A percentile compares a stretch with the other conserved stretches of the same genome.
phyloP scores from a whole-genome alignment of 2,329 filamentous ascomycete species.

The Aureobasidium sp. region DNA sequence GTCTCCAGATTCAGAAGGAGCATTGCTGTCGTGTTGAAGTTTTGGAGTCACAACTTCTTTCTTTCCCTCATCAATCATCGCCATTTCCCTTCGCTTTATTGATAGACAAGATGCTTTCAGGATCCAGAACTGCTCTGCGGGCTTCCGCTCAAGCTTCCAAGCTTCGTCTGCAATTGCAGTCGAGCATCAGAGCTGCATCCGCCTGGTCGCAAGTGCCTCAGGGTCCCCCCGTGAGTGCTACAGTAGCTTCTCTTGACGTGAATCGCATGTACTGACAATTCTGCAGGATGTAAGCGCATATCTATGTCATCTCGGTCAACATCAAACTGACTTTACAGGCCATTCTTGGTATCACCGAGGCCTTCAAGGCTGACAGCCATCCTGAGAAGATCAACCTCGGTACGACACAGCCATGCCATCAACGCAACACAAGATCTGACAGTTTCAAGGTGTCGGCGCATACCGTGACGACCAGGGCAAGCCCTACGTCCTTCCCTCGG shows the following conservation, averaged over 20 bases:
- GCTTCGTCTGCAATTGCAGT: conserved; percentile 20
- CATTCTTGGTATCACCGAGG: conserved; percentile 89
- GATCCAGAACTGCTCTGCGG: conserved; percentile 18
- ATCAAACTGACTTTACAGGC: conserved; percentile 34
- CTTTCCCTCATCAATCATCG: background rate
- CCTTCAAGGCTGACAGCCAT: conserved; percentile 95
- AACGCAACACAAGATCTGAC: conserved; percentile 5
- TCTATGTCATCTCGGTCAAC: background rate
- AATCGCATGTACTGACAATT: background rate
- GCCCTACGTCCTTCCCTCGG: conserved; percentile 93
- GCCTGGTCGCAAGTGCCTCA: conserved; percentile 88
- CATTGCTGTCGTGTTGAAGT: conserved; percentile 6
- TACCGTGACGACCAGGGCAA: conserved; percentile 98
- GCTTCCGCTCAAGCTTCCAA: conserved; percentile 18
- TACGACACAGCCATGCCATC: conserved; percentile 34
- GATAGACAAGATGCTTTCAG: conserved; percentile 17
- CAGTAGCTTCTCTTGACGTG: background rate
- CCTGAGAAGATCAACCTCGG: conserved; percentile 96
- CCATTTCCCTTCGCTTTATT: background rate
- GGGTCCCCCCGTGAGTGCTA: conserved; percentile 63
- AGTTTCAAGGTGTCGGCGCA: conserved; percentile 72
- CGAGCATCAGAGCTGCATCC: conserved; percentile 57
- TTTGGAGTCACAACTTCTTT: conserved; percentile 14
- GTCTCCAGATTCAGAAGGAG: conserved; percentile 15
- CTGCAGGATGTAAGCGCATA: conserved; percentile 5